A percentile compares a stretch with the other conserved stretches of the same genome.
These are phyloP conservation scores for Candida maesae DNA, from an alignment of 805 yeast genomes.

Conservation along the genomic window DNA sequence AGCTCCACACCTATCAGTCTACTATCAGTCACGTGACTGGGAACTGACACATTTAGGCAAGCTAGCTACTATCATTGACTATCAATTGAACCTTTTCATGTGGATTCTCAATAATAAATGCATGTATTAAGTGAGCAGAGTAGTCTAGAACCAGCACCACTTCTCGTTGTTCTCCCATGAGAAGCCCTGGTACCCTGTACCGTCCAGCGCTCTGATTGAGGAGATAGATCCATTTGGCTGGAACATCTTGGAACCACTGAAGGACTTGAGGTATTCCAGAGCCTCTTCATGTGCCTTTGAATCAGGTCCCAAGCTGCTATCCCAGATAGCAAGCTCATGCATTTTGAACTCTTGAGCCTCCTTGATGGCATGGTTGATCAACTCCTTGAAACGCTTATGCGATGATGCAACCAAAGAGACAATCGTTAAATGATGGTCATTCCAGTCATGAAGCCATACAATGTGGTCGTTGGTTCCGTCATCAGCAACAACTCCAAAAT, in stretches of 20 bases:
- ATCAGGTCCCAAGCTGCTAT: constrained; percentile 25
- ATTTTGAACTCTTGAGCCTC: constrained; percentile 32
- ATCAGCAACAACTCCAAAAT: constrained; percentile 30
- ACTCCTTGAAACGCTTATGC: constrained; percentile 23
- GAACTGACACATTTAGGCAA: no score
- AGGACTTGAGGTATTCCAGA: constrained; percentile 9
- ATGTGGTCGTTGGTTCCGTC: constrained; percentile 31
- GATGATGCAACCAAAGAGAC: constrained; percentile 13
- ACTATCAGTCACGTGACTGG: no score
- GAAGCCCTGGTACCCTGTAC: constrained; percentile 16
- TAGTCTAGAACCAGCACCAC: constrained; percentile 43
- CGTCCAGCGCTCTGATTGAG: constrained; percentile 35
- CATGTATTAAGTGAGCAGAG: no score
- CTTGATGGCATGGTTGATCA: constrained; percentile 31
- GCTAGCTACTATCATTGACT: no score
- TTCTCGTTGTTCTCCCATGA: constrained; percentile 43
- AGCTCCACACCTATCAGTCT: no score
- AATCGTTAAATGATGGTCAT: constrained; percentile 28
- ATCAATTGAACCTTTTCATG: no score
- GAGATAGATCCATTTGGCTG: constrained; percentile 33
- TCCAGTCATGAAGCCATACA: constrained; percentile 45
- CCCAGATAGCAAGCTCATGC: constrained; percentile 36
- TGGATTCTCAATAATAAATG: no score
- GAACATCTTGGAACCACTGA: constrained; percentile 24
- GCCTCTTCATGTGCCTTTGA: constrained; percentile 2